Evolutionary conservation across 495 filamentous ascomycete genomes (phyloP).

Genomic region (Clohesyomyces aquaticus): DNA sequence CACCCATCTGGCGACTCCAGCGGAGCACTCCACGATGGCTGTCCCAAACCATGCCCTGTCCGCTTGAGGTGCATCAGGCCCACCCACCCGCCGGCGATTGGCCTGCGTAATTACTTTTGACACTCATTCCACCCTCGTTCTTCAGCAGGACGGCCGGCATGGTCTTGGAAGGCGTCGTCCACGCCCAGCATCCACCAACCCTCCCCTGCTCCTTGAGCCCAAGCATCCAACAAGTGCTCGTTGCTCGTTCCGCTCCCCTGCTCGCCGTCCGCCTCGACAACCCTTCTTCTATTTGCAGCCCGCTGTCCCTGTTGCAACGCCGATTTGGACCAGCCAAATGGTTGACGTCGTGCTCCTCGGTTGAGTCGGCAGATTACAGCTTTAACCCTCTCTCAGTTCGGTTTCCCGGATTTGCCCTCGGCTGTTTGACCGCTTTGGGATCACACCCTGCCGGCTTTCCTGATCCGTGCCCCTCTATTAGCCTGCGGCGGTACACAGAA

Average conservation of each 20-base stretch:
- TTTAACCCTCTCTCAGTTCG: conserved; percentile 5
- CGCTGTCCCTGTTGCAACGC: neutral
- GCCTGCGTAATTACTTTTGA: conserved; percentile 26
- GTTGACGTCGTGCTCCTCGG: conserved; percentile 20
- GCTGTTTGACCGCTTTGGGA: conserved; percentile 19
- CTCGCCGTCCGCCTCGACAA: neutral
- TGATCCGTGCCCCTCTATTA: conserved; percentile 8
- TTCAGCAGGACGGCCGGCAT: conserved; percentile 12
- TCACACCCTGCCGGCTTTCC: neutral
- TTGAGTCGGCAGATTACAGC: conserved; percentile 29
- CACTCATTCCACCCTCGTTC: conserved; percentile 3
- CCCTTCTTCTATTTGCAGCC: neutral
- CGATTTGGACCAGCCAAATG: neutral
- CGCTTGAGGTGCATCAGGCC: conserved; percentile 4
- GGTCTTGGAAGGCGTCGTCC: conserved; percentile 6
- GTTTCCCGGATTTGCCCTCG: conserved; percentile 34
- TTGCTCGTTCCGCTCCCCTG: neutral
- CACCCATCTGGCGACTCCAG: neutral
- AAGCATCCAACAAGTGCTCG: neutral
- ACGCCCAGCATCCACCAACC: neutral
- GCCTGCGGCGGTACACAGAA: too few species aligned
- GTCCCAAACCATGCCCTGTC: neutral
- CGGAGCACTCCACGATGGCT: neutral
- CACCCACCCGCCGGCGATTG: conserved; percentile 10
- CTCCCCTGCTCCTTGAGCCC: neutral